A percentile compares a stretch with the other conserved stretches of the same genome.
Conservation (phyloP, 1,284 basidiomycete genomes). For the Ustilago xerochloae region DNA sequence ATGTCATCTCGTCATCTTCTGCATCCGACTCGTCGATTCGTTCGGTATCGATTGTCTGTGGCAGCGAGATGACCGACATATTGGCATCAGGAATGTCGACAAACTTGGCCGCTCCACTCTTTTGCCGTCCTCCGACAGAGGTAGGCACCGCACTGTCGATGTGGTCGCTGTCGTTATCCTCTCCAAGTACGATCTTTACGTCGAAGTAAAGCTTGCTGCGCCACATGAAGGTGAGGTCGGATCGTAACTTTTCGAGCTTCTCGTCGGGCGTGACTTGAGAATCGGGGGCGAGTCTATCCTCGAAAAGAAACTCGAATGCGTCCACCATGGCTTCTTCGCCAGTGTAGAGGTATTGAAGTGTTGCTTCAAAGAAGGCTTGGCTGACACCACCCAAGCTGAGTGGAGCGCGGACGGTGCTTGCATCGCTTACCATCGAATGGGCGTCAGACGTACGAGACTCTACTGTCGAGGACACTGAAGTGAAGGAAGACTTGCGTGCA, state of each 20-base stretch:
- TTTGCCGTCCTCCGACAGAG: neutral
- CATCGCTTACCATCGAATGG: conserved; percentile 32
- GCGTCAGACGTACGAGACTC: conserved; percentile 24
- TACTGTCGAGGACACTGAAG: conserved; percentile 21
- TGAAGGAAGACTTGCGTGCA: conserved; percentile 33
- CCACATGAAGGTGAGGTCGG: conserved; percentile 64
- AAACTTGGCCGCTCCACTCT: conserved; percentile 8
- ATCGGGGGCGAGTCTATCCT: conserved; percentile 46
- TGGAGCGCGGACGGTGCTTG: conserved; percentile 50
- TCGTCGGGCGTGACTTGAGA: conserved; percentile 75
- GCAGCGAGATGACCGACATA: conserved; percentile 47
- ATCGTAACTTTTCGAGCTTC: conserved; percentile 83
- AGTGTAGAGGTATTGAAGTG: conserved; percentile 61
- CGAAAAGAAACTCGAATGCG: conserved; percentile 58
- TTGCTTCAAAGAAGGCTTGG: conserved; percentile 56
- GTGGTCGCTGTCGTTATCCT: conserved; percentile 16
- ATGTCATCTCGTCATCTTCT: conserved; percentile 52
- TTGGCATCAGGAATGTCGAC: conserved; percentile 54
- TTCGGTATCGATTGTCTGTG: conserved; percentile 43
- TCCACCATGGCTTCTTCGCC: conserved; percentile 58
- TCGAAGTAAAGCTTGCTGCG: conserved; percentile 63
- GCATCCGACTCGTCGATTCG: conserved; percentile 30
- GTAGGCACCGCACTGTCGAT: neutral
- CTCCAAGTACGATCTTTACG: conserved; percentile 54
- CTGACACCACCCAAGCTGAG: conserved; percentile 49